A percentile compares a stretch with the other conserved stretches of the same genome.
phyloP scores from a whole-genome alignment of 345 rosid species.

The Acer negundo region DNA sequence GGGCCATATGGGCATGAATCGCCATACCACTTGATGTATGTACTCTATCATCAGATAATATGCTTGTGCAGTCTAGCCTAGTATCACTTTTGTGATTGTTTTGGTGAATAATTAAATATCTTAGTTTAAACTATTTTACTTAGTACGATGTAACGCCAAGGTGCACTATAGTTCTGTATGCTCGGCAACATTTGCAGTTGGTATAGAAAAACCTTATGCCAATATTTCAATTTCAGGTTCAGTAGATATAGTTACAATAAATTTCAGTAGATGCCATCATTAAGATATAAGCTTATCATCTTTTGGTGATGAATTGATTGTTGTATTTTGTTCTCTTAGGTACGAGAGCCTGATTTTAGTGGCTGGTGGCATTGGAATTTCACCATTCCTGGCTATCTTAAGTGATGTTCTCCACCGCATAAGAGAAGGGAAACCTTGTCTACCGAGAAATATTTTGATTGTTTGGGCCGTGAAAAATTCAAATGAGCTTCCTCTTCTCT shows the following conservation, averaged over 20 bases:
- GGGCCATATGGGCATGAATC: slow-evolving; percentile 91
- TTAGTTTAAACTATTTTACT: not conserved
- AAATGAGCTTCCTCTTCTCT: slow-evolving; percentile 74
- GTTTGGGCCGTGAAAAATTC: slow-evolving; percentile 85
- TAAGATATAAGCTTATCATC: not conserved
- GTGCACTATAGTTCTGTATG: not conserved
- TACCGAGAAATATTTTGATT: slow-evolving; percentile 62
- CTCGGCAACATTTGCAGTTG: not conserved
- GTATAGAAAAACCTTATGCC: not conserved
- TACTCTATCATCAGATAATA: slow-evolving; percentile 7
- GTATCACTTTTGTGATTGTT: not conserved
- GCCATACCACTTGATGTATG: slow-evolving; percentile 77
- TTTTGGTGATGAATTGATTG: not conserved
- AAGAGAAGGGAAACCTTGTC: slow-evolving; percentile 65
- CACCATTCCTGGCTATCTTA: slow-evolving; percentile 84
- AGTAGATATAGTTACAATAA: not conserved
- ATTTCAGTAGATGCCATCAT: not conserved
- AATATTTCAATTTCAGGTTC: not conserved
- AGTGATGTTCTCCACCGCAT: slow-evolving; percentile 74
- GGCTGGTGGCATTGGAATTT: slow-evolving; percentile 94
- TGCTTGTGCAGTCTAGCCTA: not conserved
- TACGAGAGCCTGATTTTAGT: slow-evolving; percentile 81
- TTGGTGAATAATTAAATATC: not conserved
- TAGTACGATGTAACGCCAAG: not conserved
- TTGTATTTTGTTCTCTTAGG: slow-evolving; percentile 37